phyloP scores from a whole-genome alignment of 257 asterid genomes.

The Solanum infundibuliforme region DNA sequence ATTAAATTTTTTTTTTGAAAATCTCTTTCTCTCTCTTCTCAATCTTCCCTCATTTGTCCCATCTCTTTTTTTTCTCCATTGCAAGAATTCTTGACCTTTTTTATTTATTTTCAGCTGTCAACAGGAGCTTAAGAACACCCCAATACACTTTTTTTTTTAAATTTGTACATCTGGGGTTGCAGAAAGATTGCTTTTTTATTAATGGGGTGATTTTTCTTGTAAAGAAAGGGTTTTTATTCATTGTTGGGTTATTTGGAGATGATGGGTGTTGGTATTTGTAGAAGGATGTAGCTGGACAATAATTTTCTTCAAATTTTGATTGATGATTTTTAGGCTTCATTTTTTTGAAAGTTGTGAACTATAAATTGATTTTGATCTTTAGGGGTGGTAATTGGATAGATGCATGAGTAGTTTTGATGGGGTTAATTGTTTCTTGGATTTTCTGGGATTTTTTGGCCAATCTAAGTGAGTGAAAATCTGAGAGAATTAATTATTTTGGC shows the following conservation, averaged over 20 bases:
- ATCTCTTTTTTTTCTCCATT: neutral
- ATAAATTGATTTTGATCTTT: neutral
- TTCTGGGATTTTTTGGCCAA: neutral
- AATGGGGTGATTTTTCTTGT: constrained; percentile 14
- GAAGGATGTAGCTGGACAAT: constrained; percentile 37
- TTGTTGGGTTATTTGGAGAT: neutral
- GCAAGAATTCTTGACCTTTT: neutral
- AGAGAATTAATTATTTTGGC: neutral
- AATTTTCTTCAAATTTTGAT: neutral
- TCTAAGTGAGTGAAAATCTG: constrained; percentile 2
- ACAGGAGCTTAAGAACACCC: neutral
- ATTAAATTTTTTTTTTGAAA: neutral
- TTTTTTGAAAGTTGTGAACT: neutral
- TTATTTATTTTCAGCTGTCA: neutral
- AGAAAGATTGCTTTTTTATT: constrained; percentile 20
- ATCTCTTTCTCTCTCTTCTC: constrained; percentile 40
- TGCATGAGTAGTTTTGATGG: constrained; percentile 2
- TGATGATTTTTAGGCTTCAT: neutral
- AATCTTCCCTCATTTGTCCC: constrained; percentile 31
- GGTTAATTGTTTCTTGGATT: neutral
- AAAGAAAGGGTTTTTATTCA: constrained; percentile 31
- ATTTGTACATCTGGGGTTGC: constrained; percentile 1
- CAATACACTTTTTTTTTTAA: neutral
- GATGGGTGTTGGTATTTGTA: constrained; percentile 21
- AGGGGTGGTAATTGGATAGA: neutral